phyloP scores from a whole-genome alignment of 768 basidiomycete species.

The Tulasnella sp. region DNA sequence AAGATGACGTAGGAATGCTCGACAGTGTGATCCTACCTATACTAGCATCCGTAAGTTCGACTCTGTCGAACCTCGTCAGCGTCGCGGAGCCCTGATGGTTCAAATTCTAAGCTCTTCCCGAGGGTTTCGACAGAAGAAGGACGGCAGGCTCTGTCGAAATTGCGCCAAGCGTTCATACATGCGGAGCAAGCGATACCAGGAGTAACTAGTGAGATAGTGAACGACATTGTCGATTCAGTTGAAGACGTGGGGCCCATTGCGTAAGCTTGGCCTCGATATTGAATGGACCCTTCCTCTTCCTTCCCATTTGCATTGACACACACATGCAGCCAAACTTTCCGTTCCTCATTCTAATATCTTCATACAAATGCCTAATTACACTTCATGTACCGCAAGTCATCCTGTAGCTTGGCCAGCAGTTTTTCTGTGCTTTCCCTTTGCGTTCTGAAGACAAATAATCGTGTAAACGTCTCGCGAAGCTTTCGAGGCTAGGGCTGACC shows the following conservation, averaged over 20 bases:
- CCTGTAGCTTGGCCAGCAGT: neutral
- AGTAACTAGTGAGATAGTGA: conserved; percentile 85
- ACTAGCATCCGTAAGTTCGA: conserved; percentile 77
- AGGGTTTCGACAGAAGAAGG: conserved; percentile 92
- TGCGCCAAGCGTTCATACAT: conserved; percentile 90
- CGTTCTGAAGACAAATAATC: neutral
- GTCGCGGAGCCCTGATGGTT: neutral
- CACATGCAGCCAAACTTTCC: neutral
- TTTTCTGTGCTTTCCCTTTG: conserved; percentile 11
- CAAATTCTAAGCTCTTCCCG: conserved; percentile 66
- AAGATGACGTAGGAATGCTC: conserved; percentile 60
- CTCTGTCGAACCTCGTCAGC: conserved; percentile 3
- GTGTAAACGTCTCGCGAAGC: neutral
- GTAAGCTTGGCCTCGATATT: neutral
- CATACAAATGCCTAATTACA: neutral
- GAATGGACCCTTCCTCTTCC: neutral
- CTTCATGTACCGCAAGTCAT: neutral
- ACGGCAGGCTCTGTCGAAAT: conserved; percentile 72
- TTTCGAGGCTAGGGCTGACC: neutral
- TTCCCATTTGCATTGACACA: neutral
- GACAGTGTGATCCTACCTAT: conserved; percentile 94
- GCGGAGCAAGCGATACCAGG: conserved; percentile 96
- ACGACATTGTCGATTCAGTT: conserved; percentile 90
- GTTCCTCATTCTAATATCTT: conserved; percentile 6
- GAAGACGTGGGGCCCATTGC: conserved; percentile 59